Conservation (phyloP, 129 eudicot species). For the Lactuca sativa region DNA sequence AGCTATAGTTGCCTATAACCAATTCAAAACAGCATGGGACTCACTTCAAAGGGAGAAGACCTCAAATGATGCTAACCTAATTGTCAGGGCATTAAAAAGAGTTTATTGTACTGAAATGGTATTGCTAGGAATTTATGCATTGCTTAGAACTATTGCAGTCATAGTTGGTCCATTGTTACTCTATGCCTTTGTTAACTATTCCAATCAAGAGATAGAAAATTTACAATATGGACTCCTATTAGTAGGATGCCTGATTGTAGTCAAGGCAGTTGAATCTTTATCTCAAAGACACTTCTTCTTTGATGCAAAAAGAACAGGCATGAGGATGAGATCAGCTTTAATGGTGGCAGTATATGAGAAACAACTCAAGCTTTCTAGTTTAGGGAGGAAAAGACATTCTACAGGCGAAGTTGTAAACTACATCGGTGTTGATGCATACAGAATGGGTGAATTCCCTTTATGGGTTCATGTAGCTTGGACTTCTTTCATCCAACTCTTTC, state of each 20-base stretch:
- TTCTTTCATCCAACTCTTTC: slow-evolving; percentile 39
- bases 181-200: slow-evolving; percentile 55
- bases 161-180: slow-evolving; percentile 48
- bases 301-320: slow-evolving; percentile 49
- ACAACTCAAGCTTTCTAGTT: slow-evolving; percentile 60
- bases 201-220: slow-evolving; percentile 30
- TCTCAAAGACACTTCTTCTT: slow-evolving; percentile 62
- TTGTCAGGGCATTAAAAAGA: slow-evolving; percentile 33
- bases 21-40: slow-evolving; percentile 40
- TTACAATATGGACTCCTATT: slow-evolving; percentile 42
- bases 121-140: slow-evolving; percentile 40
- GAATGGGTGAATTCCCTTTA: slow-evolving; percentile 66
- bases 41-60: slow-evolving; percentile 30
- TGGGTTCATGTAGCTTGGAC: slow-evolving; percentile 56
- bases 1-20: slow-evolving; percentile 46
- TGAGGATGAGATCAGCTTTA: slow-evolving; percentile 68
- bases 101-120: slow-evolving; percentile 50
- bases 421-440: slow-evolving; percentile 63
- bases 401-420: slow-evolving; percentile 69
- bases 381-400: slow-evolving; percentile 57
- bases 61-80: slow-evolving; percentile 33
- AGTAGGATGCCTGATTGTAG: slow-evolving; percentile 47
- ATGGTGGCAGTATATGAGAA: slow-evolving; percentile 65
- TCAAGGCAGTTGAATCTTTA: slow-evolving; percentile 59
- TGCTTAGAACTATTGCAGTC: slow-evolving; percentile 40